These are phyloP conservation scores for Discostella stelligeroides DNA, from an alignment of 108 stramenopile species.

Conservation along the genomic window DNA sequence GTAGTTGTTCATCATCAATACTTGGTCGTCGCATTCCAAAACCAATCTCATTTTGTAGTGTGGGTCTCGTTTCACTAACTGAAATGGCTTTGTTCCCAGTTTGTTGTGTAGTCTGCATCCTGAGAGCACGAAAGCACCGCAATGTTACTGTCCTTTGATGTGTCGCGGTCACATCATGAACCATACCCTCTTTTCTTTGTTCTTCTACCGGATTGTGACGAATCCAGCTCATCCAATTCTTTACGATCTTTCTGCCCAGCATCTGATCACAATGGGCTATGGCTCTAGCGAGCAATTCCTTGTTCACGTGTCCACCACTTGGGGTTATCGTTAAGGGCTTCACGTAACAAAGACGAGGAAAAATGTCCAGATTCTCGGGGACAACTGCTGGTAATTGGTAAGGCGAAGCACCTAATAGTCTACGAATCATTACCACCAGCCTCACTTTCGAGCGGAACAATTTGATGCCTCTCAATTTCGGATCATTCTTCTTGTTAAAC, in stretches of 20 bases:
- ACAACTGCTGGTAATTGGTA: not conserved
- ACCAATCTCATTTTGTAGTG: too few species aligned
- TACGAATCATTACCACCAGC: constrained; percentile 12
- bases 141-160: not conserved
- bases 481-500: not conserved
- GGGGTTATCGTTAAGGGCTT: too few species aligned
- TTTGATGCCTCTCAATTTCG: constrained; percentile 11
- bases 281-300: constrained; percentile 1
- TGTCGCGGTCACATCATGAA: not conserved
- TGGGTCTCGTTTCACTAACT: too few species aligned
- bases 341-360: not conserved
- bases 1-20: too few species aligned
- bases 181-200: not conserved
- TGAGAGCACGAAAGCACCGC: constrained; percentile 1
- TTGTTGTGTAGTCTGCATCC: not conserved
- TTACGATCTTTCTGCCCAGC: not conserved
- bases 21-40: too few species aligned
- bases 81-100: not conserved
- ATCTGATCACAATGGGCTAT: not conserved
- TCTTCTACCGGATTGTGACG: not conserved
- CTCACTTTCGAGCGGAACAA: constrained; percentile 18
- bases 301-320: not conserved
- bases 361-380: constrained; percentile 18
- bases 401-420: not conserved
- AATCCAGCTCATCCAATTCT: not conserved